These are phyloP conservation scores for Cryptococcus sp. DNA, from an alignment of 1,284 basidiomycete genomes.

Conservation along the genomic window DNA sequence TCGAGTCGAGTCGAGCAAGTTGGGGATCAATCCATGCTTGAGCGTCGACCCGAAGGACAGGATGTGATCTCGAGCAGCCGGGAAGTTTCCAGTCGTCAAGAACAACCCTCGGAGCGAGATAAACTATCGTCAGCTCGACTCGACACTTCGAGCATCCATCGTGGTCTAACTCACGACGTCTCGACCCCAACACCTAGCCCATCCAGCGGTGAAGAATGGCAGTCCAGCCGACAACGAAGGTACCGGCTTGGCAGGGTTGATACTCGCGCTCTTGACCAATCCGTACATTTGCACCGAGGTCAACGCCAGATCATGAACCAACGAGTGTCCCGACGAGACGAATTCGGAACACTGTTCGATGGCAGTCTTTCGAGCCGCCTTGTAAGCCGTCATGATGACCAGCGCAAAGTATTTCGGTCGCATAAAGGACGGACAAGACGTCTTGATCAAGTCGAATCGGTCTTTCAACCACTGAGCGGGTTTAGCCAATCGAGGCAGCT, in stretches of 20 bases:
- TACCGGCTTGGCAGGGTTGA: slow-evolving; percentile 59
- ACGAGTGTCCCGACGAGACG: slow-evolving; percentile 71
- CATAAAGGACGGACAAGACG: slow-evolving; percentile 70
- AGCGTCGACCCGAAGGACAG: slow-evolving; percentile 76
- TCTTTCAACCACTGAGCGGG: slow-evolving; percentile 77
- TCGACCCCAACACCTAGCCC: slow-evolving; percentile 95
- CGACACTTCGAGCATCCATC: neutral
- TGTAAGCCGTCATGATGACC: slow-evolving; percentile 82
- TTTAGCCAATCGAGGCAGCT: slow-evolving; percentile 61
- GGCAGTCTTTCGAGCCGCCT: slow-evolving; percentile 70
- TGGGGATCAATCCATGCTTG: slow-evolving; percentile 82
- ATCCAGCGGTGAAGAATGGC: slow-evolving; percentile 82
- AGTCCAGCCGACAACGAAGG: slow-evolving; percentile 88
- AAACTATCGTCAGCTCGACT: slow-evolving; percentile 53
- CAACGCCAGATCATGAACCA: slow-evolving; percentile 81
- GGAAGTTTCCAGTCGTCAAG: slow-evolving; percentile 83
- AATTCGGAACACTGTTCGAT: slow-evolving; percentile 84
- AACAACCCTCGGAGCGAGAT: slow-evolving; percentile 88
- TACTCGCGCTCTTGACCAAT: slow-evolving; percentile 75
- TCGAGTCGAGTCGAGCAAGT: slow-evolving; percentile 78
- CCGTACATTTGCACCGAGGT: slow-evolving; percentile 90
- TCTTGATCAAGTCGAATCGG: slow-evolving; percentile 71
- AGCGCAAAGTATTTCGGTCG: slow-evolving; percentile 91
- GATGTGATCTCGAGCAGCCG: slow-evolving; percentile 78
- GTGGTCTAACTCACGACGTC: slow-evolving; percentile 56